Percentiles rank a stretch among this genome's conserved stretches.
Evolutionary conservation across 1,139 yeast genomes (phyloP).

Genomic region (Protomyces pachydermus): DNA sequence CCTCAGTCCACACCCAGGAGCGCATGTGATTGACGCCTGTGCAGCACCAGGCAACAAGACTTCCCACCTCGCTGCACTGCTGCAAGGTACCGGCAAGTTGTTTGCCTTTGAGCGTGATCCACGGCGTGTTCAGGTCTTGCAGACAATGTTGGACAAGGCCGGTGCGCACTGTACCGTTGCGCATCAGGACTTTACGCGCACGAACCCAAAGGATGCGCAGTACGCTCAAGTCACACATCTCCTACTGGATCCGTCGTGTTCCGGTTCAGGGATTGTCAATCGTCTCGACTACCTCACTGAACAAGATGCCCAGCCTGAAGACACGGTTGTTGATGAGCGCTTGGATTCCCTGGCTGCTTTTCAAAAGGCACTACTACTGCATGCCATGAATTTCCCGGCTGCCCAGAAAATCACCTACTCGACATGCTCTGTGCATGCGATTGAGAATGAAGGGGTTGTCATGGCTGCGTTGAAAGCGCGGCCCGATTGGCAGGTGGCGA

Average conservation of each 20-base stretch:
- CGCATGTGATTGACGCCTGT: constrained; percentile 78
- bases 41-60: constrained; percentile 99
- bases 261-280: constrained; percentile 96
- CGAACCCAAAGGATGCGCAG: constrained; percentile 50
- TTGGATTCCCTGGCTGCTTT: constrained; percentile 71
- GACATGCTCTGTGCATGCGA: constrained; percentile 89
- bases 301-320: constrained; percentile 34
- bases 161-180: constrained; percentile 72
- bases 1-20: constrained; percentile 53
- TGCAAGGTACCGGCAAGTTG: constrained; percentile 43
- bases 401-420: constrained; percentile 83
- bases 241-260: constrained; percentile 93
- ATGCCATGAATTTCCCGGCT: constrained; percentile 75
- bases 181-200: constrained; percentile 75
- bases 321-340: constrained; percentile 45
- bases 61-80: constrained; percentile 75
- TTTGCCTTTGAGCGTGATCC: constrained; percentile 84
- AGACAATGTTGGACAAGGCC: constrained; percentile 74
- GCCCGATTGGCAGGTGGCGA: constrained; percentile 71
- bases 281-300: constrained; percentile 51
- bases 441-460: constrained; percentile 90
- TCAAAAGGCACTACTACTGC: constrained; percentile 80
- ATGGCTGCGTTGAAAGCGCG: constrained; percentile 59
- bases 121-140: constrained; percentile 63
- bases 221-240: constrained; percentile 57